Conservation (phyloP, 352 stramenopile species). For the Poterioochromonas sp. region DNA sequence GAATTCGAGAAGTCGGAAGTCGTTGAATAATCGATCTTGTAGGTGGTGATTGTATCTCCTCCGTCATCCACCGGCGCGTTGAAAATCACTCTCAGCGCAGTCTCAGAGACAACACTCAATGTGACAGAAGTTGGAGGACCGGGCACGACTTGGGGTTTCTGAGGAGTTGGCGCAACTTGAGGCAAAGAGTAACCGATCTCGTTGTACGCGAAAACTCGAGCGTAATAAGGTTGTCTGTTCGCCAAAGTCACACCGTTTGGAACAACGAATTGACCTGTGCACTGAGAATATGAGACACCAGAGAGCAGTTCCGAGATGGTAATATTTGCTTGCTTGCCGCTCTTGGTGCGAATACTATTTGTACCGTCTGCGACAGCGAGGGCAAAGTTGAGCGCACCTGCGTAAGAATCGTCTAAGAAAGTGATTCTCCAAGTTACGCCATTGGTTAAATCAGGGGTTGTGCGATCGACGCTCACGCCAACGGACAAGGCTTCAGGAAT, state of each 20-base stretch:
- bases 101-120: conserved; percentile 50
- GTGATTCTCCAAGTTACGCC: conserved; percentile 75
- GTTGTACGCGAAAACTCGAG: conserved; percentile 82
- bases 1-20: conserved; percentile 46
- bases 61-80: conserved; percentile 73
- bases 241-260: conserved; percentile 61
- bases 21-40: conserved; percentile 55
- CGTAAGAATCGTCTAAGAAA: conserved; percentile 65
- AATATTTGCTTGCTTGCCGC: conserved; percentile 54
- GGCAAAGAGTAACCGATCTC: conserved; percentile 73
- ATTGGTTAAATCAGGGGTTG: conserved; percentile 46
- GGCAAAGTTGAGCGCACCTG: conserved; percentile 60
- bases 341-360: conserved; percentile 45
- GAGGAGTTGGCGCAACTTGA: conserved; percentile 36
- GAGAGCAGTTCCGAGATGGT: conserved; percentile 48
- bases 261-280: conserved; percentile 66
- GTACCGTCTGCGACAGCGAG: conserved; percentile 42
- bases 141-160: conserved; percentile 75
- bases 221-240: conserved; percentile 82
- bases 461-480: conserved; percentile 64
- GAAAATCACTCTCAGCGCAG: conserved; percentile 75
- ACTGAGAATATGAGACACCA: conserved; percentile 61
- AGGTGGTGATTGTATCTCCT: conserved; percentile 49
- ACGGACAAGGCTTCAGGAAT: conserved; percentile 44
- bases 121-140: conserved; percentile 43